phyloP scores from a whole-genome alignment of 2,329 filamentous ascomycete genomes.

The Nigrospora oryzae region DNA sequence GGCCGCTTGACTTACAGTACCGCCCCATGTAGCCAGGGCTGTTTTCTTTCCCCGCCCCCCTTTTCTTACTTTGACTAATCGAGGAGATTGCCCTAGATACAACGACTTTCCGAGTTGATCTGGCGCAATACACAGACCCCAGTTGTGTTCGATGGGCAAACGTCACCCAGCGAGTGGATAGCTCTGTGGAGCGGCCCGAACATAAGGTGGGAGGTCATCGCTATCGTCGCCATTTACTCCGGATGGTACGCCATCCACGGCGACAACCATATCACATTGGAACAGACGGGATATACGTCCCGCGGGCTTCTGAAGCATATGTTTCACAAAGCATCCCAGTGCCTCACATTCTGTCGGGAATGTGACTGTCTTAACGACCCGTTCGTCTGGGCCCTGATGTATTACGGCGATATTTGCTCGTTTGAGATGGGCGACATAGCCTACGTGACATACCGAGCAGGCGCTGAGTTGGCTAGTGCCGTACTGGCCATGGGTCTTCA shows the following conservation, averaged over 20 bases:
- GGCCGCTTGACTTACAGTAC: too few species aligned
- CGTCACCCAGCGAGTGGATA: constrained; percentile 18
- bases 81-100: too few species aligned
- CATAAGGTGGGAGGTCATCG: constrained; percentile 25
- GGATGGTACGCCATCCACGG: constrained; percentile 17
- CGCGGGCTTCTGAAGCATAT: constrained; percentile 17
- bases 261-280: constrained; percentile 16
- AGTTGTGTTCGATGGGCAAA: constrained; percentile 16
- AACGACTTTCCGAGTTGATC: constrained; percentile 2
- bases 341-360: constrained; percentile 21
- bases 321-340: constrained; percentile 17
- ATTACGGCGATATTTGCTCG: constrained; percentile 12
- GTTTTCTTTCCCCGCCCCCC: too few species aligned
- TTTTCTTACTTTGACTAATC: too few species aligned
- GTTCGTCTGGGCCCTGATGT: constrained; percentile 21
- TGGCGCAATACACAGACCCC: constrained; percentile 24
- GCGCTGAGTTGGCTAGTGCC: constrained; percentile 18
- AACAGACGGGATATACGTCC: constrained; percentile 16
- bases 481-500: constrained; percentile 23
- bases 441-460: constrained; percentile 18
- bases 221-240: constrained; percentile 18
- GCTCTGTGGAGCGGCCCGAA: constrained; percentile 17
- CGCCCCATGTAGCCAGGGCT: too few species aligned
- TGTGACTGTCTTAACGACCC: constrained; percentile 22
- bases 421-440: constrained; percentile 18